Conservation (phyloP, 805 yeast genomes). For the Kodamaea restingae region DNA sequence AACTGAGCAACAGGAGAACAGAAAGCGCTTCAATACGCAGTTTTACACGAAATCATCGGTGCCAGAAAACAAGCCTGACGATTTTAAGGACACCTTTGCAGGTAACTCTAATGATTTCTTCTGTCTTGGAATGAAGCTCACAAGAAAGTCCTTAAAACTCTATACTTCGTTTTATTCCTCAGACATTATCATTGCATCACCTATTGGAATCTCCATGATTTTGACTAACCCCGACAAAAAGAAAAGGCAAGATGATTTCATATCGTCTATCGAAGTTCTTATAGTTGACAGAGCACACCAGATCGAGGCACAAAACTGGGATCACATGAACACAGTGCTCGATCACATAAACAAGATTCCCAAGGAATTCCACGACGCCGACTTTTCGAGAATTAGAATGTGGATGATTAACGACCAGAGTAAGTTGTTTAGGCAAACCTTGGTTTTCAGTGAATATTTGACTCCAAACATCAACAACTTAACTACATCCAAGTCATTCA, state of each 20-base stretch:
- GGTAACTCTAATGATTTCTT: slow-evolving; percentile 93
- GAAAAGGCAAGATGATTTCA: slow-evolving; percentile 71
- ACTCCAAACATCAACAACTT: slow-evolving; percentile 81
- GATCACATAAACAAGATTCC: slow-evolving; percentile 76
- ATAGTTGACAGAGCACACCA: slow-evolving; percentile 82
- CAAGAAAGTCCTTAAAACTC: slow-evolving; percentile 80
- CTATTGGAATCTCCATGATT: slow-evolving; percentile 76
- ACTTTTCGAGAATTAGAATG: slow-evolving; percentile 86
- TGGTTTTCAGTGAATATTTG: slow-evolving; percentile 67
- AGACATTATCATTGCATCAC: slow-evolving; percentile 86
- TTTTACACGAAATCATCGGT: slow-evolving; percentile 52
- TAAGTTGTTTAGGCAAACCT: slow-evolving; percentile 65
- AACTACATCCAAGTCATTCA: slow-evolving; percentile 41
- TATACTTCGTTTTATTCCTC: slow-evolving; percentile 81
- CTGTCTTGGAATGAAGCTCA: slow-evolving; percentile 84
- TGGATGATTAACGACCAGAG: slow-evolving; percentile 89
- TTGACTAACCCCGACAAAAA: slow-evolving; percentile 56
- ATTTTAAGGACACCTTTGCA: slow-evolving; percentile 71
- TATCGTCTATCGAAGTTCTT: slow-evolving; percentile 82
- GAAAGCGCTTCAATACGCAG: slow-evolving; percentile 66
- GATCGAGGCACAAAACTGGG: slow-evolving; percentile 90
- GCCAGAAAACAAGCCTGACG: slow-evolving; percentile 67
- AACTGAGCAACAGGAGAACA: slow-evolving; percentile 74
- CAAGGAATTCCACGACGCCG: slow-evolving; percentile 70
- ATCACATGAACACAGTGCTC: slow-evolving; percentile 63